A percentile compares a stretch with the other conserved stretches of the same genome.
Evolutionary conservation across 768 basidiomycete species (phyloP).

Genomic region (Amanita rubescens): DNA sequence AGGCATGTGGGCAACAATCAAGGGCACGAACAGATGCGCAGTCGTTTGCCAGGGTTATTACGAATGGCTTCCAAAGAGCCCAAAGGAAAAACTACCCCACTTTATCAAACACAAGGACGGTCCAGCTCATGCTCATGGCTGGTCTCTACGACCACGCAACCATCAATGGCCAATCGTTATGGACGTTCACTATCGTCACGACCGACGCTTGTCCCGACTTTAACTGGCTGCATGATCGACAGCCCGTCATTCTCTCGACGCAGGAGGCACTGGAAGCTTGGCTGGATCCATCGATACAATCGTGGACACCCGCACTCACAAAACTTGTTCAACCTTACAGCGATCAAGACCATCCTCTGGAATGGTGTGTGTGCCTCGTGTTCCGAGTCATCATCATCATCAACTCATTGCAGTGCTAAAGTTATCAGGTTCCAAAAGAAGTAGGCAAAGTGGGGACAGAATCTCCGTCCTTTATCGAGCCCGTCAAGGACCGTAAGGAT

Average conservation of each 20-base stretch:
- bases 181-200: slow-evolving; percentile 89
- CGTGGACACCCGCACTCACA: slow-evolving; percentile 56
- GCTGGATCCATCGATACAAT: slow-evolving; percentile 69
- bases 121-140: slow-evolving; percentile 73
- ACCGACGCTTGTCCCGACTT: slow-evolving; percentile 64
- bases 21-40: slow-evolving; percentile 79
- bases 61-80: slow-evolving; percentile 85
- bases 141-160: slow-evolving; percentile 75
- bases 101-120: slow-evolving; percentile 66
- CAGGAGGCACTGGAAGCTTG: slow-evolving; percentile 56
- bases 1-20: slow-evolving; percentile 85
- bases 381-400: background rate
- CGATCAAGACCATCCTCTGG: slow-evolving; percentile 41
- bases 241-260: slow-evolving; percentile 71
- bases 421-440: slow-evolving; percentile 85
- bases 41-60: slow-evolving; percentile 77
- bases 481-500: slow-evolving; percentile 71
- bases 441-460: slow-evolving; percentile 87
- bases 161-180: slow-evolving; percentile 56
- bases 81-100: slow-evolving; percentile 68
- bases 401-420: slow-evolving; percentile 21
- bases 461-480: slow-evolving; percentile 75
- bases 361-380: slow-evolving; percentile 45
- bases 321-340: slow-evolving; percentile 56
- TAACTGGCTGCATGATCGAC: slow-evolving; percentile 87